phyloP scores from a whole-genome alignment of 768 basidiomycete species.

The Naganishia friedmannii region DNA sequence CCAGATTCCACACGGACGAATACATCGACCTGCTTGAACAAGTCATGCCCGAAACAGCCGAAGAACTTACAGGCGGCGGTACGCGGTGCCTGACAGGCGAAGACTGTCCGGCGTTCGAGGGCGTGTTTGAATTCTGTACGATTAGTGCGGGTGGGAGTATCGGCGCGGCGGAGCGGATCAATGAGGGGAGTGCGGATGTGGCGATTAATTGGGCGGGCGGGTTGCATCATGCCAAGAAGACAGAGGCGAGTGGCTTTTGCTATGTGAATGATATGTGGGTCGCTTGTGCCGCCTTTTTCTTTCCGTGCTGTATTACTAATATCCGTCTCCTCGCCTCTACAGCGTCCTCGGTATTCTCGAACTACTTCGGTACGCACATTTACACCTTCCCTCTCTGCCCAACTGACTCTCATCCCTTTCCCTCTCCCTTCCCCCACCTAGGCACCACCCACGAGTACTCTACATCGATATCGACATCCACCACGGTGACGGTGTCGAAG shows the following conservation, averaged over 20 bases:
- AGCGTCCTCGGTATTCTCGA: slow-evolving; percentile 93
- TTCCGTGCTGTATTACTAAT: neutral
- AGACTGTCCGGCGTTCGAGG: slow-evolving; percentile 95
- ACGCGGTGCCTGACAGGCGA: slow-evolving; percentile 81
- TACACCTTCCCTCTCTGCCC: neutral
- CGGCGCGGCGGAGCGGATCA: slow-evolving; percentile 76
- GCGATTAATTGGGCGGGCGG: slow-evolving; percentile 98
- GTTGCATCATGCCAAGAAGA: slow-evolving; percentile 98
- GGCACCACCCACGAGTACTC: slow-evolving; percentile 73
- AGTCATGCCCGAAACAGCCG: slow-evolving; percentile 86
- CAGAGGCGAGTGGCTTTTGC: slow-evolving; percentile 96
- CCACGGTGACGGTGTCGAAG: slow-evolving; percentile 98
- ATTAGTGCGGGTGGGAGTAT: slow-evolving; percentile 95
- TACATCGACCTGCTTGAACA: slow-evolving; percentile 85
- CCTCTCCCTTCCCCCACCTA: neutral
- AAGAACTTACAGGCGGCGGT: slow-evolving; percentile 78
- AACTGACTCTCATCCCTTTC: neutral
- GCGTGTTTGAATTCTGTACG: slow-evolving; percentile 92
- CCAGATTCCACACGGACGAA: slow-evolving; percentile 97
- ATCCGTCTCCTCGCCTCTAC: neutral
- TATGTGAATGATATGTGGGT: slow-evolving; percentile 72
- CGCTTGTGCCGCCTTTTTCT: neutral
- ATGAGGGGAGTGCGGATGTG: slow-evolving; percentile 73
- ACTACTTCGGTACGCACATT: slow-evolving; percentile 68
- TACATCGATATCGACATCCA: slow-evolving; percentile 99